Percentiles rank a stretch among this genome's conserved stretches.
Evolutionary conservation across 2,329 filamentous ascomycete species (phyloP).

Genomic region (Monosporascus sp.): DNA sequence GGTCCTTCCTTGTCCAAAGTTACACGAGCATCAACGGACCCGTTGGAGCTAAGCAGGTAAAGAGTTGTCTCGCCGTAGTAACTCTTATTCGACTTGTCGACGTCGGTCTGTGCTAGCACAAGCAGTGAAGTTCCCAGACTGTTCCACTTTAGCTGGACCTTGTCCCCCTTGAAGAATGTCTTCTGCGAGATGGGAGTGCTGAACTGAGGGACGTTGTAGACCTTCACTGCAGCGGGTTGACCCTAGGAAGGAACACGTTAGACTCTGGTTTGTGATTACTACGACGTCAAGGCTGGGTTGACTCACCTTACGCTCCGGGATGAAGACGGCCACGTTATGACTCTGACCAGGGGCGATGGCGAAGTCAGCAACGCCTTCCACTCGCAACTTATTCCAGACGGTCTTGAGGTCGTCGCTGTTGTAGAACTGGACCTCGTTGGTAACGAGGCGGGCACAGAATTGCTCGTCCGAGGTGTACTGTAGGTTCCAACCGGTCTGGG

Average conservation of each 20-base stretch:
- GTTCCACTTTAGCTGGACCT: slow-evolving; percentile 99
- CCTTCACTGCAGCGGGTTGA: slow-evolving; percentile 87
- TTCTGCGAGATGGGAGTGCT: slow-evolving; percentile 82
- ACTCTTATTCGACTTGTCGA: slow-evolving; percentile 97
- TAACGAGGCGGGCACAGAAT: slow-evolving; percentile 88
- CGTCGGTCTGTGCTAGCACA: slow-evolving; percentile 93
- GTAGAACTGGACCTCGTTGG: slow-evolving; percentile 97
- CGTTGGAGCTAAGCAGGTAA: slow-evolving; percentile 88
- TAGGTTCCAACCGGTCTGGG: slow-evolving; percentile 91
- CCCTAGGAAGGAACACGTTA: slow-evolving; percentile 50
- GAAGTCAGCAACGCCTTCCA: slow-evolving; percentile 87
- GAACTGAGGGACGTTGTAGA: slow-evolving; percentile 91
- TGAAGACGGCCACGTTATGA: slow-evolving; percentile 88
- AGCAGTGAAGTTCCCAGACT: slow-evolving; percentile 83
- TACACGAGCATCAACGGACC: slow-evolving; percentile 87
- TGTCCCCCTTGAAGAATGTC: slow-evolving; percentile 99
- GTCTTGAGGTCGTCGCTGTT: slow-evolving; percentile 77
- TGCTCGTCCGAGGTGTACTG: slow-evolving; percentile 94
- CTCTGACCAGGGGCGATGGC: slow-evolving; percentile 83
- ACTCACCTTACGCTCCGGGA: slow-evolving; percentile 87
- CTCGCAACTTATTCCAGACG: slow-evolving; percentile 92
- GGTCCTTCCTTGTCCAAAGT: slow-evolving; percentile 94
- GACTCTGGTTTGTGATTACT: neutral
- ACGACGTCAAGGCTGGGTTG: neutral
- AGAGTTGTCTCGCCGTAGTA: slow-evolving; percentile 98